These are phyloP conservation scores for Omphalotus olearius DNA, from an alignment of 1,284 basidiomycete genomes.

Conservation along the genomic window DNA sequence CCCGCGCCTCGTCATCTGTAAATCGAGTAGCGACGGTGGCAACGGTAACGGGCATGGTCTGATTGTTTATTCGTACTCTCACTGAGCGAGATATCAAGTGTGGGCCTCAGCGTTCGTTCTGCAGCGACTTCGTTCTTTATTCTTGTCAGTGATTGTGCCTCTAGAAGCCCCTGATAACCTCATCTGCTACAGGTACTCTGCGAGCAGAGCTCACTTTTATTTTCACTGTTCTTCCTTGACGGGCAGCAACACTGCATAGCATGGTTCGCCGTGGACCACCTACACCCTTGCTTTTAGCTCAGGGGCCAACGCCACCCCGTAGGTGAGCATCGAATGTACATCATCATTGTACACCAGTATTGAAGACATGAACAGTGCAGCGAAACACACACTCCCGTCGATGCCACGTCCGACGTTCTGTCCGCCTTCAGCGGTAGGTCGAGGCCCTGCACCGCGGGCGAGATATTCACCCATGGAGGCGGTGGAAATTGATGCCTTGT, in stretches of 20 bases:
- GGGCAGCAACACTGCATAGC: conserved; percentile 11
- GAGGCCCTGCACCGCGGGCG: conserved; percentile 22
- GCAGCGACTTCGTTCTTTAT: background rate
- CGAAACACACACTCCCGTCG: conserved; percentile 55
- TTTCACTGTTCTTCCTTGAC: background rate
- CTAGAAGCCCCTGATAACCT: background rate
- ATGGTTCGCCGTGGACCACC: conserved; percentile 64
- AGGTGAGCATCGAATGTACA: conserved; percentile 24
- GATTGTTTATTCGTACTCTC: too few relatives aligned
- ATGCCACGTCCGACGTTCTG: conserved; percentile 49
- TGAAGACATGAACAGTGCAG: conserved; percentile 24
- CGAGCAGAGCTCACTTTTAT: conserved; percentile 19
- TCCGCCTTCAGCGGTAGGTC: conserved; percentile 26
- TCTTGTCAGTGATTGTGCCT: background rate
- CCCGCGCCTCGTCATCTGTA: background rate
- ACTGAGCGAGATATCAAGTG: too few relatives aligned
- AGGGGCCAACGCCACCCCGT: conserved; percentile 53
- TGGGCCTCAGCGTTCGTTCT: too few relatives aligned
- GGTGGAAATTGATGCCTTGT: conserved; percentile 9
- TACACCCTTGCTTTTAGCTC: conserved; percentile 48
- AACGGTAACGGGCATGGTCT: too few relatives aligned
- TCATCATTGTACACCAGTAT: background rate
- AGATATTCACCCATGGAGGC: background rate
- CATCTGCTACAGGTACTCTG: conserved; percentile 21
- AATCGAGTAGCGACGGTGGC: background rate